Evolutionary conservation across 2,329 filamentous ascomycete genomes (phyloP), one percentile per base, ranked within the genome.

Genomic region (Fusarium pseudoanthophilum): DNA sequence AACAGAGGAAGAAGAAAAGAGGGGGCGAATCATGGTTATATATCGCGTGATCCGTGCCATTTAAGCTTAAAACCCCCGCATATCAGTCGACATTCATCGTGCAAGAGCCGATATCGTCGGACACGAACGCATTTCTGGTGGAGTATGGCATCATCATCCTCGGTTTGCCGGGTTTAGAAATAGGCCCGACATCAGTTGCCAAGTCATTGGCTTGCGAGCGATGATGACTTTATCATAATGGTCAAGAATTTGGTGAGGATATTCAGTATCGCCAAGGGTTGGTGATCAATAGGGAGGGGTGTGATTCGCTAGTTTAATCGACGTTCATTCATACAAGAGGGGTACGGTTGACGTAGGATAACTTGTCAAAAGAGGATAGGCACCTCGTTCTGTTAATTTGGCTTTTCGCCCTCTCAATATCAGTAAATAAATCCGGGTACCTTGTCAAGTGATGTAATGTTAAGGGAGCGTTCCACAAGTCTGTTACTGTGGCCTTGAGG

Each of bases 81-180:
- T 26, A 4, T 14, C 10, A 39, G 24, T 64, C 57, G 34, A 20
- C 45, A 24, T 30, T 20, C 39, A 49, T 64, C n/a, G 49, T 24
- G 15, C 32, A 46, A 34, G 15, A 24, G 21, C 52, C 34, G 48
- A 51, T 18, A 71, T 64, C 21, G 11, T n/a, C 67, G 28, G 30
- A 45, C 18, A 21, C 15, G 28, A 52, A 59, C 52, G 48, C 55
- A 45, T 40, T 30, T 40, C 55, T 20, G 30, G 71, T 53, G 24
- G 67, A 30, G 55, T 34, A 64, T 52, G 52, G 67, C 67, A 68
- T 62, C 67, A 73, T 61, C 52, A 21, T 39, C 26, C 24, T 21
- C 30, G 7, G 15, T 10, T 4, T 37, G 55, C 57, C 39, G 71
- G 55, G 8, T 11, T 15, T 49, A 73, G 43, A 68, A 60, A 13